These are phyloP conservation scores for Leccinum discolor DNA, from an alignment of 1,284 basidiomycete genomes.

Conservation along the genomic window DNA sequence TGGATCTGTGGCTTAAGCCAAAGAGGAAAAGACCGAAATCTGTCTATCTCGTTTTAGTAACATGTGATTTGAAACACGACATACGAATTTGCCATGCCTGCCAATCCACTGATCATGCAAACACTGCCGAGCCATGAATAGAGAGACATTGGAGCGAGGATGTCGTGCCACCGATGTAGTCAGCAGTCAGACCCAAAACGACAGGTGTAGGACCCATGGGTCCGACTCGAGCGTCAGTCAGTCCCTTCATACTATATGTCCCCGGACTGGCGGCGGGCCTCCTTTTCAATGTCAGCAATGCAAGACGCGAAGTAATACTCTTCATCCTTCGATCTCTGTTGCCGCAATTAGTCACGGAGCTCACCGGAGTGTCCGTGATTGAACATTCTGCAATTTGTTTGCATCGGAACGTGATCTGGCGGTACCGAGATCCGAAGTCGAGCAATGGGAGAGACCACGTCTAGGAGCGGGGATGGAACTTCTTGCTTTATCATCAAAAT, in stretches of 20 bases:
- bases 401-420: slow-evolving; percentile 92
- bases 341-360: slow-evolving; percentile 72
- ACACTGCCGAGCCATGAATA: slow-evolving; percentile 69
- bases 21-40: not conserved
- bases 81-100: no score
- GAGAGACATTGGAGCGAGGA: no score
- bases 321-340: slow-evolving; percentile 60
- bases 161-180: slow-evolving; percentile 73
- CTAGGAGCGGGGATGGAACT: slow-evolving; percentile 95
- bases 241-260: slow-evolving; percentile 89
- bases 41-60: not conserved
- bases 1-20: not conserved
- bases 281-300: slow-evolving; percentile 83
- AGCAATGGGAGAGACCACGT: slow-evolving; percentile 82
- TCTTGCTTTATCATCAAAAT: slow-evolving; percentile 85
- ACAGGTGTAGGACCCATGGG: slow-evolving; percentile 94
- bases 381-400: slow-evolving; percentile 92
- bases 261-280: slow-evolving; percentile 83
- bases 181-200: slow-evolving; percentile 92
- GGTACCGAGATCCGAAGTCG: slow-evolving; percentile 83
- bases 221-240: slow-evolving; percentile 76
- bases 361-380: slow-evolving; percentile 76
- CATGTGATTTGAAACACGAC: no score
- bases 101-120: no score
- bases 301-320: slow-evolving; percentile 75